These are phyloP conservation scores for Saccharomycopsis babjevae DNA, from an alignment of 805 yeast species.

Conservation along the genomic window DNA sequence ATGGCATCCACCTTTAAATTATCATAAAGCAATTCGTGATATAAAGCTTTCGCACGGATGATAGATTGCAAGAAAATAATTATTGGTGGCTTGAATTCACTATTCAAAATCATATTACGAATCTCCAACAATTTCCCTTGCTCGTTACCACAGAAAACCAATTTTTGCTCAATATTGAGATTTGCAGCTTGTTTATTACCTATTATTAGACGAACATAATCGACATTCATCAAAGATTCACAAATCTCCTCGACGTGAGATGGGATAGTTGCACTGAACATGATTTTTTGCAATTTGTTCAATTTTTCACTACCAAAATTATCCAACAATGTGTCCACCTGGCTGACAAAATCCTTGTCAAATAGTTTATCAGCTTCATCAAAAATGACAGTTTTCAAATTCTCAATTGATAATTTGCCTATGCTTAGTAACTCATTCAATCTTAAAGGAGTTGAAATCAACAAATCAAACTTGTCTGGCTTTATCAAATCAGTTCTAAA, in stretches of 20 bases:
- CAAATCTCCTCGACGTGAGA: slow-evolving; percentile 88
- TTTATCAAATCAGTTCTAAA: slow-evolving; percentile 37
- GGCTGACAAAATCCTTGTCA: slow-evolving; percentile 78
- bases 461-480: slow-evolving; percentile 55
- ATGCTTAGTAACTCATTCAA: slow-evolving; percentile 66
- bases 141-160: slow-evolving; percentile 84
- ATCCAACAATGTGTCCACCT: slow-evolving; percentile 73
- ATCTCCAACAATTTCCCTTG: slow-evolving; percentile 91
- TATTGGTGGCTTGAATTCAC: slow-evolving; percentile 87
- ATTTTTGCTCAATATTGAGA: slow-evolving; percentile 65
- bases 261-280: slow-evolving; percentile 94
- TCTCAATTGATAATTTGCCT: slow-evolving; percentile 48
- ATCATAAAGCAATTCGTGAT: slow-evolving; percentile 87
- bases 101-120: slow-evolving; percentile 74
- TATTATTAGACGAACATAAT: slow-evolving; percentile 76
- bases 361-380: slow-evolving; percentile 96
- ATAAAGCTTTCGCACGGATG: slow-evolving; percentile 87
- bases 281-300: slow-evolving; percentile 42
- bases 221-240: slow-evolving; percentile 62
- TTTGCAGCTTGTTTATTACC: slow-evolving; percentile 95
- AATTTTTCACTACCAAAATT: slow-evolving; percentile 1
- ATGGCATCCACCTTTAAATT: slow-evolving; percentile 89
- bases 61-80: slow-evolving; percentile 87
- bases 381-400: slow-evolving; percentile 67
- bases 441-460: slow-evolving; percentile 83